Evolutionary conservation across 2,329 filamentous ascomycete species (phyloP).

Genomic region (Arthrocladium fulminans): DNA sequence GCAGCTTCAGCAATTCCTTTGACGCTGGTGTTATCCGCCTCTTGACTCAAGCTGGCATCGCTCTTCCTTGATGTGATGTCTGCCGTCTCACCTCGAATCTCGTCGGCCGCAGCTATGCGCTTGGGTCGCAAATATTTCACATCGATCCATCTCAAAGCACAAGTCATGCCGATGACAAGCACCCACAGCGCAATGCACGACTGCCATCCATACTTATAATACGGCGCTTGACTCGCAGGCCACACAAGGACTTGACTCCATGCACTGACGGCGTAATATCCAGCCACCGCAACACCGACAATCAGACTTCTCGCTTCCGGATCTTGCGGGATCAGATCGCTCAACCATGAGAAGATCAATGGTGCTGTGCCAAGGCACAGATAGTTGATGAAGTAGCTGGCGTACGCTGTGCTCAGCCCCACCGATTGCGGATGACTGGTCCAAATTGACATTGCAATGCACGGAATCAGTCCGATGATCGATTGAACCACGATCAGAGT

Average conservation of each 20-base stretch:
- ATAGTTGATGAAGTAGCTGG: conserved; percentile 45
- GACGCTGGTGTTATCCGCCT: background rate
- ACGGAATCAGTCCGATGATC: conserved; percentile 40
- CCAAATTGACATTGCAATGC: conserved; percentile 48
- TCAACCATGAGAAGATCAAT: conserved; percentile 39
- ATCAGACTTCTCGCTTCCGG: conserved; percentile 43
- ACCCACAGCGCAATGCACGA: conserved; percentile 39
- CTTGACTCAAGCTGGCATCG: no score
- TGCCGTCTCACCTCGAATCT: background rate
- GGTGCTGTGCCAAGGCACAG: conserved; percentile 43
- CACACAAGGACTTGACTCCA: conserved; percentile 47
- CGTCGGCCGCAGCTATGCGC: conserved; percentile 8
- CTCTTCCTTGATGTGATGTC: background rate
- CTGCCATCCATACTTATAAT: conserved; percentile 43
- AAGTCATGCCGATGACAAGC: conserved; percentile 39
- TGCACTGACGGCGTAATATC: conserved; percentile 43
- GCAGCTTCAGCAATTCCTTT: conserved; percentile 1
- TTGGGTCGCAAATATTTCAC: conserved; percentile 31
- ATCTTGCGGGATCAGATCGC: conserved; percentile 43
- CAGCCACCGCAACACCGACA: conserved; percentile 42
- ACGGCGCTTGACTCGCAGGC: conserved; percentile 44
- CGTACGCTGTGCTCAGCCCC: conserved; percentile 41
- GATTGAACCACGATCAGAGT: conserved; percentile 42
- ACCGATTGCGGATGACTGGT: conserved; percentile 37
- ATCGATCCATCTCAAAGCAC: conserved; percentile 37